phyloP scores from a whole-genome alignment of 768 basidiomycete genomes.

The Neoboletus magnificus region DNA sequence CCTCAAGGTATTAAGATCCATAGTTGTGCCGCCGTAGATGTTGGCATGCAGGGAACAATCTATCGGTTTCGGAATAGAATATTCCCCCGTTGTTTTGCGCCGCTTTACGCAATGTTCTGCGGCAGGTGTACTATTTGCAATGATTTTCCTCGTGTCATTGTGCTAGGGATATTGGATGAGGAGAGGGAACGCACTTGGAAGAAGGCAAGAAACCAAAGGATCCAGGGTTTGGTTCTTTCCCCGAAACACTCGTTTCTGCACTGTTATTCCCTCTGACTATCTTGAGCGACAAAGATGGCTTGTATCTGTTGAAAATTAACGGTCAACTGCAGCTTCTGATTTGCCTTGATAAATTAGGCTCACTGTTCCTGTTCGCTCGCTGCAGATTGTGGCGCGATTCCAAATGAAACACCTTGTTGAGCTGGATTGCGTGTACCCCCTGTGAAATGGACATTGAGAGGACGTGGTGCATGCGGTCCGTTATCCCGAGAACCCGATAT shows the following conservation, averaged over 20 bases:
- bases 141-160: background rate
- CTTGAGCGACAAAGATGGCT: background rate
- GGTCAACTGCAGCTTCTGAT: background rate
- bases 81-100: background rate
- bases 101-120: constrained; percentile 3
- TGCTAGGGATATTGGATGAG: background rate
- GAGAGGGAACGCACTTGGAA: constrained; percentile 15
- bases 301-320: constrained; percentile 5
- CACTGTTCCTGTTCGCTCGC: constrained; percentile 5
- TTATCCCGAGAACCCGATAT: background rate
- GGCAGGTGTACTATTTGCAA: background rate
- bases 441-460: background rate
- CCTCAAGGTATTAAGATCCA: background rate
- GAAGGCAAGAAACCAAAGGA: background rate
- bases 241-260: background rate
- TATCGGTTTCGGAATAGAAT: background rate
- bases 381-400: background rate
- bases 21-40: background rate
- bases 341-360: background rate
- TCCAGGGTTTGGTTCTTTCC: background rate
- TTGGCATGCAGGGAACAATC: background rate
- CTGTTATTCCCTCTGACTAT: background rate
- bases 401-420: background rate
- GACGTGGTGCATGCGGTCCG: background rate
- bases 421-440: background rate